These are phyloP conservation scores for Fusarium sp. DNA, from an alignment of 2,329 filamentous ascomycete species.

Conservation along the genomic window DNA sequence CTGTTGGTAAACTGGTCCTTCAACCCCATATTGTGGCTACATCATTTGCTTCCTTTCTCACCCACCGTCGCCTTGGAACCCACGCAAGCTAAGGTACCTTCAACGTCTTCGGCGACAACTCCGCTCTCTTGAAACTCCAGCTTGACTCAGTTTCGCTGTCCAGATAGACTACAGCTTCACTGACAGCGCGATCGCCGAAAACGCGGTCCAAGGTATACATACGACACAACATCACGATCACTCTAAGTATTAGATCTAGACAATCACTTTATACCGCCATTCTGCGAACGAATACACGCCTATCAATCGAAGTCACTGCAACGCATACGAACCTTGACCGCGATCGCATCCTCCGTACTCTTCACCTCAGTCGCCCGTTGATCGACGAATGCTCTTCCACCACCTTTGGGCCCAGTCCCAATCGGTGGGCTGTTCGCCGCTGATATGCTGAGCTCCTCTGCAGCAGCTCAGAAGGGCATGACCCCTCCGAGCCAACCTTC, in stretches of 20 bases:
- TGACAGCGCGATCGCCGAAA: conserved; percentile 12
- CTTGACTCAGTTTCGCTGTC: conserved; percentile 20
- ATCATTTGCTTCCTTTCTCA: conserved; percentile 12
- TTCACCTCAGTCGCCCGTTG: conserved; percentile 17
- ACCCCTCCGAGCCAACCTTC: conserved; percentile 51
- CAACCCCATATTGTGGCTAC: neutral
- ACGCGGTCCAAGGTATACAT: conserved; percentile 7
- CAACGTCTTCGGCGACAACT: conserved; percentile 23
- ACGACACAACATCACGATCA: neutral
- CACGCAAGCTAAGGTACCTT: conserved; percentile 38
- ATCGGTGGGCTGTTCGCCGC: conserved; percentile 50
- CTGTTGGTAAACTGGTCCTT: conserved; percentile 15
- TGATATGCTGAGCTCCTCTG: conserved; percentile 49
- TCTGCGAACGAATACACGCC: conserved; percentile 2
- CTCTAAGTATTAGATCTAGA: neutral
- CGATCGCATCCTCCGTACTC: conserved; percentile 30
- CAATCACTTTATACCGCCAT: neutral
- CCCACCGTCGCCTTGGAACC: conserved; percentile 35
- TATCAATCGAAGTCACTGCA: conserved; percentile 10
- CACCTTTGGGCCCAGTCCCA: conserved; percentile 52
- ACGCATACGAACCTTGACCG: conserved; percentile 13
- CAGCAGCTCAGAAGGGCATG: conserved; percentile 47
- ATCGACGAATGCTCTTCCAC: conserved; percentile 52
- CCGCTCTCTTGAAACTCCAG: conserved; percentile 29
- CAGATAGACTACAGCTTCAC: conserved; percentile 2